These are phyloP conservation scores for Venturia carpophila DNA, from an alignment of 2,329 filamentous ascomycete genomes.

Conservation along the genomic window DNA sequence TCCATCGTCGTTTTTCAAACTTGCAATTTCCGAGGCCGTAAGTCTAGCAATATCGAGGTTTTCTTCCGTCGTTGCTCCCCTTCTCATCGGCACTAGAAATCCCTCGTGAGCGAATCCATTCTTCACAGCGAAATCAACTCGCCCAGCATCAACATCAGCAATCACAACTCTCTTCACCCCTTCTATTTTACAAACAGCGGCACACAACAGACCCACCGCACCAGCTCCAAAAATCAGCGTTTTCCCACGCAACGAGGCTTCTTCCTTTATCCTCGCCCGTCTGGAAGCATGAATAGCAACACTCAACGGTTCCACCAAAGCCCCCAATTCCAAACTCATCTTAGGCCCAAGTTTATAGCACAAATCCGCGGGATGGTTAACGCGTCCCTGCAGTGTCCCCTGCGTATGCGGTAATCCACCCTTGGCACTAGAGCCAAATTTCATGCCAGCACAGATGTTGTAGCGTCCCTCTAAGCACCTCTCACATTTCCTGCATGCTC, in stretches of 20 bases:
- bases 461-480: constrained; percentile 50
- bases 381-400: constrained; percentile 54
- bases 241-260: constrained; percentile 37
- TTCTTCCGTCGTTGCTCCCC: constrained; percentile 41
- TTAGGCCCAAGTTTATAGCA: constrained; percentile 49
- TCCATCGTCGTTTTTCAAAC: constrained; percentile 38
- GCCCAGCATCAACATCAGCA: constrained; percentile 51
- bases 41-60: constrained; percentile 65
- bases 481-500: constrained; percentile 62
- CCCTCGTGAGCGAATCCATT: constrained; percentile 42
- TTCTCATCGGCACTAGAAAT: constrained; percentile 40
- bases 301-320: constrained; percentile 52
- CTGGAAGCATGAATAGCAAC: constrained; percentile 54
- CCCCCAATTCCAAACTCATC: constrained; percentile 49
- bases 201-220: constrained; percentile 52
- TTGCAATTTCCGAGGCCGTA: constrained; percentile 48
- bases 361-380: constrained; percentile 54
- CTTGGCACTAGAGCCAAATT: constrained; percentile 53
- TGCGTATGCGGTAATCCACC: constrained; percentile 55
- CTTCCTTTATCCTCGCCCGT: constrained; percentile 40
- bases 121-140: constrained; percentile 48
- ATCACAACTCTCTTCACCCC: constrained; percentile 51
- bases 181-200: constrained; percentile 47
- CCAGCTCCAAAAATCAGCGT: constrained; percentile 48
- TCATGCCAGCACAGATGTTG: constrained; percentile 54